Conservation (phyloP, 2,329 filamentous ascomycete species). For the Neurospora crassa region DNA sequence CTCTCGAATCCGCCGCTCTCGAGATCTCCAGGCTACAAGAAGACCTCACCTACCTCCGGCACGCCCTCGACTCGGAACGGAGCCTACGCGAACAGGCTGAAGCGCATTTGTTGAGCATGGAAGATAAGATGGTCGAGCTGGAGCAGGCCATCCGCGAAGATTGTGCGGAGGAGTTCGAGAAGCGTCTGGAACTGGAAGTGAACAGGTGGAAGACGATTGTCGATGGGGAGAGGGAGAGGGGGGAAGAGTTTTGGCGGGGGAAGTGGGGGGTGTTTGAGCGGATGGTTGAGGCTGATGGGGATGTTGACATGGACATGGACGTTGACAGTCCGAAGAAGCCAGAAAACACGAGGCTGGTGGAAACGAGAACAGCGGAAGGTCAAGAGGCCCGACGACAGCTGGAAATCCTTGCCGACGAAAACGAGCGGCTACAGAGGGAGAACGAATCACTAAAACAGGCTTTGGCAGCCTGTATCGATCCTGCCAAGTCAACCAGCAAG, state of each 20-base stretch:
- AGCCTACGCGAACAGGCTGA: slow-evolving; percentile 63
- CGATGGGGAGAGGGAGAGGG: slow-evolving; percentile 68
- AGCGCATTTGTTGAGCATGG: slow-evolving; percentile 59
- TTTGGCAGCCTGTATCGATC: slow-evolving; percentile 29
- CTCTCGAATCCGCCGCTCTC: slow-evolving; percentile 71
- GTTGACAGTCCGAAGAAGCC: background rate
- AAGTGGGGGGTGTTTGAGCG: slow-evolving; percentile 60
- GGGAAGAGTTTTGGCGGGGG: slow-evolving; percentile 76
- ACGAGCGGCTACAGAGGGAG: slow-evolving; percentile 57
- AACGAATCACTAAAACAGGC: slow-evolving; percentile 58
- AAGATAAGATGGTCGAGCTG: slow-evolving; percentile 55
- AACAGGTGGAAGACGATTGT: slow-evolving; percentile 72
- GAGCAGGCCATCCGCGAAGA: slow-evolving; percentile 85
- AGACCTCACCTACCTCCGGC: slow-evolving; percentile 66
- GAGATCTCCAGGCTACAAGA: slow-evolving; percentile 73
- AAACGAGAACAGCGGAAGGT: background rate
- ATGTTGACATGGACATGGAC: slow-evolving; percentile 41
- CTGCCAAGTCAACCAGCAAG: background rate
- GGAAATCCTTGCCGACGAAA: slow-evolving; percentile 56
- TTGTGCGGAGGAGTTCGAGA: slow-evolving; percentile 78
- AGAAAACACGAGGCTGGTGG: background rate
- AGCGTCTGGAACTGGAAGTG: slow-evolving; percentile 63
- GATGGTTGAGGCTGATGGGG: slow-evolving; percentile 38
- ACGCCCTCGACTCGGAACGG: slow-evolving; percentile 61
- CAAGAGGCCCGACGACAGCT: background rate